Base-by-base conservation (phyloP, 2,329 filamentous ascomycete species). In the Botryotinia convoluta region DNA sequence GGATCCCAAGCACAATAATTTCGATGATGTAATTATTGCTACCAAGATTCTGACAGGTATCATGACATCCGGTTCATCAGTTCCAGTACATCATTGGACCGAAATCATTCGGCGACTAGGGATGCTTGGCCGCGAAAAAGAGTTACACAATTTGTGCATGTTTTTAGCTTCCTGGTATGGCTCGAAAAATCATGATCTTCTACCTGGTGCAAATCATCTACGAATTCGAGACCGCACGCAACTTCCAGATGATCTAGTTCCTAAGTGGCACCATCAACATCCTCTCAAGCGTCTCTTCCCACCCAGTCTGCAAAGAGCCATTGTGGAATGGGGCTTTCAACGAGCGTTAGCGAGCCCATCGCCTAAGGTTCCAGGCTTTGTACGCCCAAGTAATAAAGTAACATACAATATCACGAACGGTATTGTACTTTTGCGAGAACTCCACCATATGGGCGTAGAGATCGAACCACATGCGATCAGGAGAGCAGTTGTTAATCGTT, bases 31-130 rank as follows among this genome's bases (percentile, higher is more conserved):
- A 67, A 67, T 76, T 75, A 82, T 67, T 72, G 77, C 39, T 81
- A 87, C 77, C 81, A 87, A 64, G 82, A 79, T 87, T 32, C 82
- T 86, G 45, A 83, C 86, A 72, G 81, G 82, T 64, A 82, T 87
- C 60, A 82, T 88, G 69, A 81, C 84, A 74, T 82, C 80, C 57
- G 85, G 84, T 29, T 81, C 81, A 72, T 76, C 81, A 72, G 81
- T 87, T 37, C 82, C 82, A 35, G 81, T 83, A 4, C 80, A 75
- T 39, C 78, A 83, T 26, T 92, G 90, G 90, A 80, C 82, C 64
- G 88, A 91, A 78, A 82, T 90, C 16, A 78, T 92, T 60, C 87
- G 87, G 63, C 85, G 89, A 42, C 84, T 88, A 63, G 90, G 89
- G 6, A 90, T 89, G 87, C 79, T 82, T 14, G 82, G 85, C 12